phyloP scores from a whole-genome alignment of 129 eudicot species.

The Centrapalus pauciflorus region DNA sequence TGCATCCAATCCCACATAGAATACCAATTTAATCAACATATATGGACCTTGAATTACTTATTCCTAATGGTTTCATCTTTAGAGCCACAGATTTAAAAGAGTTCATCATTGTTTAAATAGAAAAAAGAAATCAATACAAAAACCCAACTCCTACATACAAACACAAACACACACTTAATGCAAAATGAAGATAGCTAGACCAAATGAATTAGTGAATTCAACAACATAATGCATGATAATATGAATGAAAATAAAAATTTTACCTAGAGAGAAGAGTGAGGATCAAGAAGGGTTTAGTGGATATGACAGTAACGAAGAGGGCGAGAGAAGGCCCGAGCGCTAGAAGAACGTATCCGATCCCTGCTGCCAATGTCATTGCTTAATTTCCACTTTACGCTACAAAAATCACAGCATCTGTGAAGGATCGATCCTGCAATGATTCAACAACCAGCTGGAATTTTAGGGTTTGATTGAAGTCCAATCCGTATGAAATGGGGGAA shows the following conservation, averaged over 20 bases:
- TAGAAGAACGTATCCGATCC: constrained; percentile 78
- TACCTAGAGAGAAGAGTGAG: constrained; percentile 98
- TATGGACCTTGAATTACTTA: not conserved
- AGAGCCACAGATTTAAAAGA: not conserved
- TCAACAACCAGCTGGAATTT: constrained; percentile 8
- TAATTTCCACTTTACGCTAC: not conserved
- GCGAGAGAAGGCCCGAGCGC: constrained; percentile 87
- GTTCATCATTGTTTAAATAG: not conserved
- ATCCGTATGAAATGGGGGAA: not conserved
- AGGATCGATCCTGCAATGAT: not conserved
- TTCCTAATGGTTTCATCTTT: not conserved
- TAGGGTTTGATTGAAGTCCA: constrained; percentile 14
- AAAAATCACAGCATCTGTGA: not conserved
- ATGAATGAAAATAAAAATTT: not conserved
- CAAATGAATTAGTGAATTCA: not conserved
- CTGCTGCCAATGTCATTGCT: constrained; percentile 81
- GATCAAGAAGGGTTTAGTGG: constrained; percentile 78
- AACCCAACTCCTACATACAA: not conserved
- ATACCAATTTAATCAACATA: not conserved
- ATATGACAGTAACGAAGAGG: constrained; percentile 73
- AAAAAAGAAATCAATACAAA: not conserved
- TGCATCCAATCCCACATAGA: not conserved
- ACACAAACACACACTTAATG: not conserved
- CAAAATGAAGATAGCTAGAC: no score
- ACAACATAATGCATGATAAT: not conserved